phyloP scores from a whole-genome alignment of 1,284 basidiomycete genomes.

The Athelia psychrophila region DNA sequence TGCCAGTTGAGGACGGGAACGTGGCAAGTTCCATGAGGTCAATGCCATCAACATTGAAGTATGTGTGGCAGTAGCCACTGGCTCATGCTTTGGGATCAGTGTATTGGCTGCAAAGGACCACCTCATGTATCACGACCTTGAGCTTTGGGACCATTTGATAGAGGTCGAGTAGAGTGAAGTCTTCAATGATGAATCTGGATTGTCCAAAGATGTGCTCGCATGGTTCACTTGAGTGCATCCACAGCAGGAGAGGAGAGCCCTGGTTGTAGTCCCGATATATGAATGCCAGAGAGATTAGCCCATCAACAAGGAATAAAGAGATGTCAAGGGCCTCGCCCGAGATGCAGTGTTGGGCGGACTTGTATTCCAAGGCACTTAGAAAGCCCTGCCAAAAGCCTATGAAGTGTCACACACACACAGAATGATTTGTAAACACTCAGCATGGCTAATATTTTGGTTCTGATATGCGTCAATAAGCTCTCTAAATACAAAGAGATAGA shows the following conservation, averaged over 20 bases:
- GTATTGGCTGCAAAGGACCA: neutral
- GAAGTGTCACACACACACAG: constrained; percentile 31
- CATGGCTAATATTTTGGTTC: constrained; percentile 19
- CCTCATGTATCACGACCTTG: constrained; percentile 8
- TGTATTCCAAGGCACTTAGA: constrained; percentile 19
- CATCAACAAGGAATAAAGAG: constrained; percentile 23
- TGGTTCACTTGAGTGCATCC: constrained; percentile 26
- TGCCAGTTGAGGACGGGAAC: constrained; percentile 9
- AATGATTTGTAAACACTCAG: constrained; percentile 29
- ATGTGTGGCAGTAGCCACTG: no score
- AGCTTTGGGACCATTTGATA: constrained; percentile 21
- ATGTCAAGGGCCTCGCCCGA: constrained; percentile 32
- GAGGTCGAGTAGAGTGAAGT: constrained; percentile 27
- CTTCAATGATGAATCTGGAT: constrained; percentile 18
- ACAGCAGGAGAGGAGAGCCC: constrained; percentile 21
- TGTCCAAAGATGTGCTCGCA: constrained; percentile 29
- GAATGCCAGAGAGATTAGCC: constrained; percentile 25
- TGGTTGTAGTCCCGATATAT: constrained; percentile 29
- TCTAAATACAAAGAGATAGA: constrained; percentile 33
- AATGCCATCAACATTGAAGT: no score
- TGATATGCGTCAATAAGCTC: constrained; percentile 34
- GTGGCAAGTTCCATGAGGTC: constrained; percentile 1
- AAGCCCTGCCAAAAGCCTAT: constrained; percentile 30
- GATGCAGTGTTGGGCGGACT: constrained; percentile 21
- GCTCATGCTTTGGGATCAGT: no score